Evolutionary conservation across 768 basidiomycete genomes (phyloP).

Genomic region (Lactarius sp.): DNA sequence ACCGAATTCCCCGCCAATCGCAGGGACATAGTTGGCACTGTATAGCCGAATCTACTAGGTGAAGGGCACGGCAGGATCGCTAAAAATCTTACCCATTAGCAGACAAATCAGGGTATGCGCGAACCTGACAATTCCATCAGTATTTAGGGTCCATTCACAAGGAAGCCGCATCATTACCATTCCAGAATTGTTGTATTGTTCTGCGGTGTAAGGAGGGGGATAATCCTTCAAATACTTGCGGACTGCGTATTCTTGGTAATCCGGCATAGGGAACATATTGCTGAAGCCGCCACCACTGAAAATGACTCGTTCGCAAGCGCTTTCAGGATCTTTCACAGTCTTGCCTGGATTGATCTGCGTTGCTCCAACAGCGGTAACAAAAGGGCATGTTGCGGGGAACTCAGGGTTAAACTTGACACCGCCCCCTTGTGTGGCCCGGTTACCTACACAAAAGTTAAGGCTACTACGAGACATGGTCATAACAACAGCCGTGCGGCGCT

Average conservation of each 20-base stretch:
- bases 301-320: constrained; percentile 36
- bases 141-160: background rate
- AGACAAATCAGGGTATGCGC: constrained; percentile 34
- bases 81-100: constrained; percentile 33
- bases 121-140: constrained; percentile 20
- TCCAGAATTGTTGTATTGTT: constrained; percentile 35
- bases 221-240: constrained; percentile 31
- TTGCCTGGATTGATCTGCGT: constrained; percentile 36
- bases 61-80: background rate
- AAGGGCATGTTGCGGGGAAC: constrained; percentile 44
- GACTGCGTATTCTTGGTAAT: constrained; percentile 34
- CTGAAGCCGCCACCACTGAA: constrained; percentile 41
- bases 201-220: constrained; percentile 34
- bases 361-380: constrained; percentile 36
- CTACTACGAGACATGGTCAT: background rate
- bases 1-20: constrained; percentile 28
- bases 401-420: constrained; percentile 36
- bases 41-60: background rate
- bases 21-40: constrained; percentile 13
- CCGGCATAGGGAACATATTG: constrained; percentile 37
- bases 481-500: background rate
- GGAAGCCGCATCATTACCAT: constrained; percentile 21
- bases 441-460: constrained; percentile 18
- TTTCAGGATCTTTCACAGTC: constrained; percentile 35
- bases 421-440: no score